Conservation (phyloP, 2,329 filamentous ascomycete genomes). For the Arthroderma sp. region DNA sequence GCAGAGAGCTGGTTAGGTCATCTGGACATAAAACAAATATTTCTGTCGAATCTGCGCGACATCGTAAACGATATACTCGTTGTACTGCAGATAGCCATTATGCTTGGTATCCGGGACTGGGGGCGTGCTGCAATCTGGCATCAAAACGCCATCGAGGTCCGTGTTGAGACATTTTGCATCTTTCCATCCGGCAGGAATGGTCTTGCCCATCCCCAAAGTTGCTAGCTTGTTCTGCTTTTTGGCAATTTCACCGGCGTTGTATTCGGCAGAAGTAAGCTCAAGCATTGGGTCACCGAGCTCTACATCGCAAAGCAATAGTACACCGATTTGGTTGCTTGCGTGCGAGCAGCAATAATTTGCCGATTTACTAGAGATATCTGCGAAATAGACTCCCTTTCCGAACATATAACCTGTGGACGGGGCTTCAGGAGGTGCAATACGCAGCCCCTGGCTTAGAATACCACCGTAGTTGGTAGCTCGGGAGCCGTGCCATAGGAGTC, state of each 20-base stretch:
- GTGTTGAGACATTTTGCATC: constrained; percentile 56
- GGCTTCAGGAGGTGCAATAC: constrained; percentile 70
- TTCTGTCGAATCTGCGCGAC: constrained; percentile 34
- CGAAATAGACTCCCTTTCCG: constrained; percentile 78
- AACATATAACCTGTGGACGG: constrained; percentile 77
- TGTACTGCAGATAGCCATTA: constrained; percentile 16
- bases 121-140: constrained; percentile 30
- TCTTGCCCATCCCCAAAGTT: constrained; percentile 57
- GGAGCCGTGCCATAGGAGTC: constrained; percentile 79
- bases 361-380: constrained; percentile 72
- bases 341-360: constrained; percentile 58
- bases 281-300: constrained; percentile 66
- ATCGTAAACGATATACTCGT: constrained; percentile 39
- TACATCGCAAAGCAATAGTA: constrained; percentile 73
- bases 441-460: constrained; percentile 73
- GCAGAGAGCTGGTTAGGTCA: constrained; percentile 11
- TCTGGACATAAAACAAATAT: constrained; percentile 33
- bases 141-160: constrained; percentile 53
- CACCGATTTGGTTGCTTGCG: constrained; percentile 53
- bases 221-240: constrained; percentile 47
- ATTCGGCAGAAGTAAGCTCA: constrained; percentile 45
- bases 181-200: constrained; percentile 57
- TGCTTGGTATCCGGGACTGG: not conserved
- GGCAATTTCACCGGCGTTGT: constrained; percentile 51
- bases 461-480: constrained; percentile 74